Conservation (phyloP, 169 alveolate genomes). For the Eimeria brunetti region DNA sequence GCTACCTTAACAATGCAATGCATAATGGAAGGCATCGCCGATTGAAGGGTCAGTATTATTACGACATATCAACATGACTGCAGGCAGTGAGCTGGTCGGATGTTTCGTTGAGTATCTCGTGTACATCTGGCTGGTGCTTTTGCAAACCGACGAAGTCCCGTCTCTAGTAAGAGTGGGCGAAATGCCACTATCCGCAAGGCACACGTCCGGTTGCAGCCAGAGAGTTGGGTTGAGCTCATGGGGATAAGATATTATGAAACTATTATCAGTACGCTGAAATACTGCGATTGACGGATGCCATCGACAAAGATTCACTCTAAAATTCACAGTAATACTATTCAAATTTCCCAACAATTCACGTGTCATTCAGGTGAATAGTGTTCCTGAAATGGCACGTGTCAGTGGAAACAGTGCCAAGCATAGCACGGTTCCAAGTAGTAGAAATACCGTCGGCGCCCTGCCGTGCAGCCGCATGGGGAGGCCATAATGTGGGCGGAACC, state of each 20-base stretch:
- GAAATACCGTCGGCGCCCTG: neutral
- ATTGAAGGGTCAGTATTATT: no score
- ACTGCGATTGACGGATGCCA: neutral
- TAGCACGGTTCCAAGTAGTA: neutral
- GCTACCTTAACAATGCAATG: neutral
- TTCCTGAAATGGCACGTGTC: neutral
- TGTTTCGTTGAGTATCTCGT: neutral
- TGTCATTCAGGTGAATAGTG: neutral
- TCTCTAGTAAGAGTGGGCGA: neutral
- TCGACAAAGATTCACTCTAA: neutral
- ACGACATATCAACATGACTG: neutral
- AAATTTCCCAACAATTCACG: neutral
- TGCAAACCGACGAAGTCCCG: neutral
- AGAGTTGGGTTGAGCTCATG: neutral
- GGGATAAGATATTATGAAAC: neutral
- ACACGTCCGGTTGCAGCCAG: neutral
- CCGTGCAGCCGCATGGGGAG: neutral
- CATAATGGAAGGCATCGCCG: neutral
- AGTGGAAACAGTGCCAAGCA: neutral
- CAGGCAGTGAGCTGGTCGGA: neutral
- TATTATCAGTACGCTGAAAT: no score
- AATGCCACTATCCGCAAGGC: neutral
- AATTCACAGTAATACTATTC: neutral
- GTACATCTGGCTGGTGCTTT: neutral
- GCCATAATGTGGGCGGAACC: neutral